Base-by-base conservation (phyloP, 1,284 basidiomycete genomes). In the Pyrrhoderma noxium region DNA sequence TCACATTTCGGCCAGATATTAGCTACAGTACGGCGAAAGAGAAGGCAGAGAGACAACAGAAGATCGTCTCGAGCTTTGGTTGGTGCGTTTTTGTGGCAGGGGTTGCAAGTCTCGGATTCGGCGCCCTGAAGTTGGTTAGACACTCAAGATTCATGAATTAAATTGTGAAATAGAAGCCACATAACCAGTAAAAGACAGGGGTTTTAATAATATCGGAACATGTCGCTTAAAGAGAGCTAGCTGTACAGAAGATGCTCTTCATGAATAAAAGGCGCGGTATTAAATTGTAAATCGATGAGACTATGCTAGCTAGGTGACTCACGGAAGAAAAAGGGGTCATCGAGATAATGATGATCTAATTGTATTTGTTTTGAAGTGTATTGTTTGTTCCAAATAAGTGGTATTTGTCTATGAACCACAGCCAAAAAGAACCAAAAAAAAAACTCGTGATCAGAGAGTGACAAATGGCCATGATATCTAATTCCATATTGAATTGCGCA, bases 1-100 rank as follows among this genome's bases (percentile, higher is more conserved):
- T 96, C 58, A 97, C 95, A 36, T 99, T 99, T 72, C 79, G 93
- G 37, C 90, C 92, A 41, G 94, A 97, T 66, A 80, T 97, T 57
- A 86, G 85, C 62, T 98, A 98, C 65, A 82, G 84, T 54, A 79
- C 76, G 36, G 89, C 80, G 40, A 75, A 76, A 61, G 73, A 68
- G 59, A 82, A 79, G 64, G 81, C 80, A 49, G 69, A 66, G 57
- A 69, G 72, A 59, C 91, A 93, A 67, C 67, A 73, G 19, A 65
- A 59, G 46, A 69, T 80, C 57, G 63, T 86, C 55, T 64, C 65
- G 47, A 62, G 64, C 42, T 59, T 71, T 11, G 73, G 71, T 25
- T 72, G 74, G 63, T 61, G 75, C 58, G 75, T 71, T 53, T 64
- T 73, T 54, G 64, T 67, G 57, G 58, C 77, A 56, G 73, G 75